phyloP scores from a whole-genome alignment of 2,329 filamentous ascomycete genomes.

The Trichoderma gracile region DNA sequence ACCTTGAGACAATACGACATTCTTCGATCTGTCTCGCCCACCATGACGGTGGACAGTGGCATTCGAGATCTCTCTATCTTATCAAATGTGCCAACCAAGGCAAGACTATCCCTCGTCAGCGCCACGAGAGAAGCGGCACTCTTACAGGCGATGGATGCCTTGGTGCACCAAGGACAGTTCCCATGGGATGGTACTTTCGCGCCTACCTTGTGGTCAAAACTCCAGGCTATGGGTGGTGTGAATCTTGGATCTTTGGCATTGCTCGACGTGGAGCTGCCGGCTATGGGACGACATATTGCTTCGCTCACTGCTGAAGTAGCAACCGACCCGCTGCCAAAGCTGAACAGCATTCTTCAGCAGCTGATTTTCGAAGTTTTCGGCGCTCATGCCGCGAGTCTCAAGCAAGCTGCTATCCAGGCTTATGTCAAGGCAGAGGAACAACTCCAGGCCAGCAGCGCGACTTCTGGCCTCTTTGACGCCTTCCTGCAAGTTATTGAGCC shows the following conservation, averaged over 20 bases:
- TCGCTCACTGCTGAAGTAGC: constrained; percentile 51
- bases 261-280: constrained; percentile 64
- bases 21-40: constrained; percentile 38
- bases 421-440: constrained; percentile 33
- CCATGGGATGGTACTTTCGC: constrained; percentile 45
- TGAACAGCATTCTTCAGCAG: constrained; percentile 51
- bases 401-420: constrained; percentile 34
- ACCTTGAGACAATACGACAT: constrained; percentile 54
- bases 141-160: constrained; percentile 51
- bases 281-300: constrained; percentile 58
- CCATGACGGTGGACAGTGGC: background rate
- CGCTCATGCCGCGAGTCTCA: constrained; percentile 42
- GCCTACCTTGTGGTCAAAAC: constrained; percentile 54
- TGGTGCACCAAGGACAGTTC: constrained; percentile 44
- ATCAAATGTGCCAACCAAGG: constrained; percentile 44
- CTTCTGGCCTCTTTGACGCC: constrained; percentile 29
- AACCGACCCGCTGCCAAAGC: constrained; percentile 50
- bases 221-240: constrained; percentile 54
- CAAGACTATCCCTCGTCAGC: constrained; percentile 38
- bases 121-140: constrained; percentile 41
- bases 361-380: constrained; percentile 47
- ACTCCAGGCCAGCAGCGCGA: background rate
- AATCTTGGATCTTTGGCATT: constrained; percentile 61
- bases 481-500: constrained; percentile 34
- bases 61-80: constrained; percentile 42